These are phyloP conservation scores for Trypanosoma boissoni DNA, from an alignment of 208 protist species.

Conservation along the genomic window DNA sequence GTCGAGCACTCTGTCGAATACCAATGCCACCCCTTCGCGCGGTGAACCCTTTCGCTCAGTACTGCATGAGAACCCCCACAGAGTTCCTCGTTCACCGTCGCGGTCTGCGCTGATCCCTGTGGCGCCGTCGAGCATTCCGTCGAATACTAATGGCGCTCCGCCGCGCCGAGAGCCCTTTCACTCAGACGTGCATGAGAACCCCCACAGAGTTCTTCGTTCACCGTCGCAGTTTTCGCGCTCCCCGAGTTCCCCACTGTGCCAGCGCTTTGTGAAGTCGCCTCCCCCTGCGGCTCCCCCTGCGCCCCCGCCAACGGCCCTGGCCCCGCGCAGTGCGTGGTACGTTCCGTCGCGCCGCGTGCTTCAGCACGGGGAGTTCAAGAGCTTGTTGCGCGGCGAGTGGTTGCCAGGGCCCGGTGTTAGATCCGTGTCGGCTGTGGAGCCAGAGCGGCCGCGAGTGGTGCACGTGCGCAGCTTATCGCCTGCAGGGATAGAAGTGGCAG, in stretches of 20 bases:
- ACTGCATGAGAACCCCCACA: too few relatives aligned
- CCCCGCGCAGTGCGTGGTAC: slow-evolving; percentile 20
- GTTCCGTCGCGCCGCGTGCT: slow-evolving; percentile 26
- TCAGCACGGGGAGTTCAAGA: slow-evolving; percentile 56
- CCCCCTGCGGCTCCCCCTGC: neutral
- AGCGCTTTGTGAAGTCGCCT: neutral
- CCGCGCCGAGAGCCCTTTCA: too few relatives aligned
- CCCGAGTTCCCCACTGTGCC: slow-evolving; percentile 2
- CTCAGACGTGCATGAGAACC: too few relatives aligned
- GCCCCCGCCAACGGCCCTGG: neutral
- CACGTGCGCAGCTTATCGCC: slow-evolving; percentile 1
- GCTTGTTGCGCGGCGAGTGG: slow-evolving; percentile 60
- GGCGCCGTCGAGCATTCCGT: too few relatives aligned
- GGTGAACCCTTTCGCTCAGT: too few relatives aligned
- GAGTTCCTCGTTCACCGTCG: too few relatives aligned
- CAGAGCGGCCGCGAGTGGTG: neutral
- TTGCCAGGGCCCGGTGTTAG: slow-evolving; percentile 17
- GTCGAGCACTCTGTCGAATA: too few relatives aligned
- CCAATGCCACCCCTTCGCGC: too few relatives aligned
- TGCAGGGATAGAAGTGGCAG: neutral
- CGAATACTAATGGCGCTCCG: too few relatives aligned
- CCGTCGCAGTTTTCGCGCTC: neutral
- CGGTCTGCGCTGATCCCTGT: too few relatives aligned
- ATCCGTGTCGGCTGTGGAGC: slow-evolving; percentile 3
- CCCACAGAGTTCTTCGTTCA: too few relatives aligned